Evolutionary conservation across 768 basidiomycete genomes (phyloP), one percentile per base, ranked within the genome.

Genomic region (Pisolithus sp.): DNA sequence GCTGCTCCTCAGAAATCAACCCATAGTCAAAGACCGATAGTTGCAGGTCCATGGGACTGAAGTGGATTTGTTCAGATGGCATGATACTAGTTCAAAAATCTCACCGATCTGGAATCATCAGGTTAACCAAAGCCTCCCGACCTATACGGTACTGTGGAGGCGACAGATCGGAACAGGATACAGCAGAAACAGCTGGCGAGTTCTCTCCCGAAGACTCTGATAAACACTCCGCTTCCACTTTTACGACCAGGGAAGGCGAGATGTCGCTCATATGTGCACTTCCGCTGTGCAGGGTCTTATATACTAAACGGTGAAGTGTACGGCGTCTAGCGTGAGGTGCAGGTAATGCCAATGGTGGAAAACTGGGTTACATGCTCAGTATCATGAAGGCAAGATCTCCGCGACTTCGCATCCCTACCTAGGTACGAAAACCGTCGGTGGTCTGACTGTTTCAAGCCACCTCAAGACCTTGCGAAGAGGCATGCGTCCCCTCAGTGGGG

Each of bases 81-180:
- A 39, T 37, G 36, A 8, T n/a, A 34, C 37, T 36, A 38, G 41
- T 20, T 7, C n/a, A 50, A 31, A 17, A 42, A 18, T 58, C 60
- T 52, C 46, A 81, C 83, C 81, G 74, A 59, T 82, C 76, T 38
- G 82, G 82, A 57, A 83, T 66, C 73, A 82, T 69, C 18, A 84
- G 42, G 60, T 82, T 73, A 31, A 82, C 26, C 7, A 57, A 64
- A 36, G 58, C 64, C 55, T 76, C 73, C 38, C 55, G 62, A 39
- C 71, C 77, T 47, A 57, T 60, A 61, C 61, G 68, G 50, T 73
- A 79, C 21, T 48, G 60, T 17, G 61, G 56, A 10, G 24, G 36
- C 46, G 50, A 34, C 18, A n/a, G 28, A 17, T 45, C 49, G 37
- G 26, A 47, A 24, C 26, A 37, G 9, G 8, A 12, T 40, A 51